Conservation (phyloP, 2,329 filamentous ascomycete species). For the Beauveria pseudobassiana region DNA sequence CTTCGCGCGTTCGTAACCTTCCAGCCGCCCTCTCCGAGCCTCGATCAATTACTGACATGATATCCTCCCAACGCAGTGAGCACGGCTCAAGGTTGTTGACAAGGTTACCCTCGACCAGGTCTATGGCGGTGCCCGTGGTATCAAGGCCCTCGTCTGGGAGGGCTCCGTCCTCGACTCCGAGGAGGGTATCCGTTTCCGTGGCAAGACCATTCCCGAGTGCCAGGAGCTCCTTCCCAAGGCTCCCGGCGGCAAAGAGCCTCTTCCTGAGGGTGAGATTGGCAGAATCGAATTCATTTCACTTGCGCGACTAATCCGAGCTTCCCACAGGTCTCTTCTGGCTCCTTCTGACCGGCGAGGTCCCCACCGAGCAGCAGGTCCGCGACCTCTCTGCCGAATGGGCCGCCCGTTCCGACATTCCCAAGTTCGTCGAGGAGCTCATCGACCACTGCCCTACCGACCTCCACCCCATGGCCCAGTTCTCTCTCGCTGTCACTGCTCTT, state of each 20-base stretch:
- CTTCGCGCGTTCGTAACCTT: conserved; percentile 71
- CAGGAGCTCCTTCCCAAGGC: conserved; percentile 96
- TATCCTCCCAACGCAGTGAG: conserved; percentile 51
- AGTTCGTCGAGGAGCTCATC: conserved; percentile 98
- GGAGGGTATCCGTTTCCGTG: conserved; percentile 98
- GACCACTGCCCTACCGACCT: conserved; percentile 98
- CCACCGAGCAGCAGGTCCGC: conserved; percentile 95
- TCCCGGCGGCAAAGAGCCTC: conserved; percentile 90
- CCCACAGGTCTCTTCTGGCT: conserved; percentile 91
- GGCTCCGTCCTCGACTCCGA: conserved; percentile 95
- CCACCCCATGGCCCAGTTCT: conserved; percentile 99
- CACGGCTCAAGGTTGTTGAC: conserved; percentile 91
- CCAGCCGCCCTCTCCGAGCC: conserved; percentile 4
- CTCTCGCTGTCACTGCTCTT: conserved; percentile 91
- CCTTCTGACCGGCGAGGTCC: conserved; percentile 94
- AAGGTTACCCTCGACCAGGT: conserved; percentile 99
- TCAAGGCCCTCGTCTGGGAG: conserved; percentile 99
- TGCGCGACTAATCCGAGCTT: not conserved
- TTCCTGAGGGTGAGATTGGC: conserved; percentile 68
- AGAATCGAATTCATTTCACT: not conserved
- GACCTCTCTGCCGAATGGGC: conserved; percentile 98
- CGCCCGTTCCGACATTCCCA: conserved; percentile 91
- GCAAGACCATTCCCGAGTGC: conserved; percentile 98
- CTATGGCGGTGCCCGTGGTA: conserved; percentile 97
- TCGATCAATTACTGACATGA: conserved; percentile 8